Conservation (phyloP, 345 rosid species). For the Gossypioides kirkii region DNA sequence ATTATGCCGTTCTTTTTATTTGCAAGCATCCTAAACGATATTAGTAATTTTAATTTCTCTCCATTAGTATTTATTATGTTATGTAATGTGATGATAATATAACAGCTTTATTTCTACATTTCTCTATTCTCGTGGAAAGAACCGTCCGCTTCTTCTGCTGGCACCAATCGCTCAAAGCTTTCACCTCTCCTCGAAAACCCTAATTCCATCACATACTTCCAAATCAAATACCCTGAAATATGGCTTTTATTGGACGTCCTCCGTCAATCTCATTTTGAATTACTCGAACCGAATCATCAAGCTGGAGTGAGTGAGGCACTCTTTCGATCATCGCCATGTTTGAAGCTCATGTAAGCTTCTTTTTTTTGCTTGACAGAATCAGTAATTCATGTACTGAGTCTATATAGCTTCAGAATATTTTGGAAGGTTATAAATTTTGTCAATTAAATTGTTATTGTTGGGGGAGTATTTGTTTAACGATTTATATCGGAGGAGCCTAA, state of each 20-base stretch:
- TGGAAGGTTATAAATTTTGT: neutral
- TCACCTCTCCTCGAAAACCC: slow-evolving; percentile 18
- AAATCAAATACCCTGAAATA: neutral
- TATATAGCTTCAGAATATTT: neutral
- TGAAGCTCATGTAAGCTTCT: slow-evolving; percentile 73
- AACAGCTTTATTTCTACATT: neutral
- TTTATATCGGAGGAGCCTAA: neutral
- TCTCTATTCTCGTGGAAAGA: slow-evolving; percentile 3
- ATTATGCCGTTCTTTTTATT: too few species aligned
- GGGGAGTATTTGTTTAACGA: neutral
- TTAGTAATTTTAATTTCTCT: too few species aligned
- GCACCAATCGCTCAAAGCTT: neutral
- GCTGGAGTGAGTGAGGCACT: neutral
- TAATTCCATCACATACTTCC: slow-evolving; percentile 1
- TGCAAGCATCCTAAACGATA: too few species aligned
- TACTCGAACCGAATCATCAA: neutral
- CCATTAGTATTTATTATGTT: slow-evolving; percentile 7
- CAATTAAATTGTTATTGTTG: neutral
- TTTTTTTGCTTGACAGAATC: neutral
- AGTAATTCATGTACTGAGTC: neutral
- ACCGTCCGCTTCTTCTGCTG: slow-evolving; percentile 36
- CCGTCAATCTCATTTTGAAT: slow-evolving; percentile 18
- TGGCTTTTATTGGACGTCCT: slow-evolving; percentile 19
- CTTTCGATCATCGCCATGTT: slow-evolving; percentile 56
- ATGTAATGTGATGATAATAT: neutral